A percentile compares a stretch with the other conserved stretches of the same genome.
phyloP scores from a whole-genome alignment of 352 stramenopile genomes.

The Pythium chondricola region DNA sequence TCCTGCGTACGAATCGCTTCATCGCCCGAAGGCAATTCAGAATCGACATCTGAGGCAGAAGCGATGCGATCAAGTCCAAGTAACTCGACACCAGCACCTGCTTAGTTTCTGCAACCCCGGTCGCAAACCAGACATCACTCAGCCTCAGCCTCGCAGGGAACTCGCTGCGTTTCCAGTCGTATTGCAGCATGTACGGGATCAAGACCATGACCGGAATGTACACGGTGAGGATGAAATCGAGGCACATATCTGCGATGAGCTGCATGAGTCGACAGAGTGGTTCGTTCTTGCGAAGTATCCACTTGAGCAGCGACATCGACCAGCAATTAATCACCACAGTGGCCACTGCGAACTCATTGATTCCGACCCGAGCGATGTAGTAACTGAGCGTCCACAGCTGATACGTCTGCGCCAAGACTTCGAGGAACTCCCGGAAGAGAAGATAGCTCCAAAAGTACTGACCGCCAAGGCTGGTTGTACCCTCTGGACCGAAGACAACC shows the following conservation, averaged over 20 bases:
- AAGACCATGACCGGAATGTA: constrained; percentile 4
- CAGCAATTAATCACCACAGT: constrained; percentile 3
- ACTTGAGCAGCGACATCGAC: neutral
- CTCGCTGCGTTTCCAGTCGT: neutral
- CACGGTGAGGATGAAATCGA: constrained; percentile 5
- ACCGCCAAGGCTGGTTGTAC: too few species aligned
- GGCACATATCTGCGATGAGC: neutral
- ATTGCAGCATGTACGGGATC: neutral
- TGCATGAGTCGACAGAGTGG: neutral
- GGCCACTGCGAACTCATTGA: neutral
- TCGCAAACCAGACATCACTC: constrained; percentile 8
- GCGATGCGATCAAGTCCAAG: constrained; percentile 4
- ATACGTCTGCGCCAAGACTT: constrained; percentile 3
- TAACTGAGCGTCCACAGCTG: constrained; percentile 1
- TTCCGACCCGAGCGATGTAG: neutral
- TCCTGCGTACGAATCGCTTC: too few species aligned
- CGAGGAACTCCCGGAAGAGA: neutral
- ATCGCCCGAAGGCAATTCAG: too few species aligned
- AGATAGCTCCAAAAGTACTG: too few species aligned
- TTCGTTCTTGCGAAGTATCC: neutral
- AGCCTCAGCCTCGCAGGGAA: neutral
- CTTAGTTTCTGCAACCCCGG: constrained; percentile 1
- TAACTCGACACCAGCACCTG: constrained; percentile 7
- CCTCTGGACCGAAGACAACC: too few species aligned
- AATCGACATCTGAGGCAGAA: too few species aligned